A percentile compares a stretch with the other conserved stretches of the same genome.
Conservation (phyloP, 192 early-diverging fungal genomes). For the Entophlyctis luteolus region DNA sequence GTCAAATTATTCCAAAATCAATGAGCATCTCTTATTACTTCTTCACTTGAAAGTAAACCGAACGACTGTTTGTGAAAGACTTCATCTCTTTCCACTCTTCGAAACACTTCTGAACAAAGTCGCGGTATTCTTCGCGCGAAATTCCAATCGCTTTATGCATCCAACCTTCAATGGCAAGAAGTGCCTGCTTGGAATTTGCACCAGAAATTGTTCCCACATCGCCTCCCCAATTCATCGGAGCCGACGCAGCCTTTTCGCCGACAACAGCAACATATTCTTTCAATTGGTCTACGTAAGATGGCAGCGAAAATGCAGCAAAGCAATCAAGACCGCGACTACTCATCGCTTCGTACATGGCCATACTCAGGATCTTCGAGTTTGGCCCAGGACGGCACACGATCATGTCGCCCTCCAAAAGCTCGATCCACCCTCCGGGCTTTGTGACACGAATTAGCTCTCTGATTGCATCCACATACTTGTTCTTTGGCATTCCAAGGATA, state of each 20-base stretch:
- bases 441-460: conserved; percentile 46
- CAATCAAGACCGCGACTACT: neutral
- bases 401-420: conserved; percentile 39
- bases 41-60: neutral
- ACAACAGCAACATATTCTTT: neutral
- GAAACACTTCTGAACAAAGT: neutral
- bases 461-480: conserved; percentile 37
- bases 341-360: no score
- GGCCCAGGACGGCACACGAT: no score
- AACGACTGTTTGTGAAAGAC: neutral
- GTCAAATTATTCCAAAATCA: no score
- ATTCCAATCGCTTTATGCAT: neutral
- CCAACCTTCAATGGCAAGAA: neutral
- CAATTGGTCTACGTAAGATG: neutral
- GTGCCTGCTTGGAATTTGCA: neutral
- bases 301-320: neutral
- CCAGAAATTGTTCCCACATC: neutral
- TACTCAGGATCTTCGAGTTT: no score
- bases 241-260: neutral
- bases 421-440: conserved; percentile 49
- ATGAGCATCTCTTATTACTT: no score
- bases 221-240: neutral
- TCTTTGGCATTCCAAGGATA: conserved; percentile 30
- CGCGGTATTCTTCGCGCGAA: neutral
- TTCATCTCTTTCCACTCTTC: neutral